Evolutionary conservation across 192 early-diverging fungal species (phyloP).

Genomic region (Linderina pennispora): DNA sequence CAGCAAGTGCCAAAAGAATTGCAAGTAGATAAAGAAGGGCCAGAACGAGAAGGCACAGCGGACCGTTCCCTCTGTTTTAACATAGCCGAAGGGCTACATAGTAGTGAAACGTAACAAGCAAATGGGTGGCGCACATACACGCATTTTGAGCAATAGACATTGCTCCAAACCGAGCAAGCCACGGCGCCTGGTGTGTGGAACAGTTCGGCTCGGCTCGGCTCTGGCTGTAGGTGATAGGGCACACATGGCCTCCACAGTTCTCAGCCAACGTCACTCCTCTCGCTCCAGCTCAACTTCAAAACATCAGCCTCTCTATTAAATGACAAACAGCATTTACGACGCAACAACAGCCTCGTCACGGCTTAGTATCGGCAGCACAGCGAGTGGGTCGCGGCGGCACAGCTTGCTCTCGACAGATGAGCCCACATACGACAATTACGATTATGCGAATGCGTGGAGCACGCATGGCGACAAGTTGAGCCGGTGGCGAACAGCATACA

Average conservation of each 20-base stretch:
- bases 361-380: conserved; percentile 22
- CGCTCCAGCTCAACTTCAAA: not conserved
- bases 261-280: not conserved
- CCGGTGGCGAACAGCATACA: conserved; percentile 31
- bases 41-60: too few relatives aligned
- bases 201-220: too few relatives aligned
- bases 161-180: too few relatives aligned
- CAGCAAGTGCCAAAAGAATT: not conserved
- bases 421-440: not conserved
- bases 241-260: too few relatives aligned
- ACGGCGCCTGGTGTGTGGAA: too few relatives aligned
- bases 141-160: too few relatives aligned
- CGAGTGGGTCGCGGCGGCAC: conserved; percentile 35
- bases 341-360: conserved; percentile 3
- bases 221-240: too few relatives aligned
- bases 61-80: too few relatives aligned
- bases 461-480: conserved; percentile 7
- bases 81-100: too few relatives aligned
- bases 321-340: conserved; percentile 10
- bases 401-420: conserved; percentile 27
- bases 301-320: not conserved
- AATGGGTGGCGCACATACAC: too few relatives aligned
- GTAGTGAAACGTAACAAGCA: too few relatives aligned
- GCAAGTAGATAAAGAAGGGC: too few relatives aligned
- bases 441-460: conserved; percentile 10